Base-by-base conservation (phyloP, 2,329 filamentous ascomycete genomes). In the Tolypocladium tundrense region DNA sequence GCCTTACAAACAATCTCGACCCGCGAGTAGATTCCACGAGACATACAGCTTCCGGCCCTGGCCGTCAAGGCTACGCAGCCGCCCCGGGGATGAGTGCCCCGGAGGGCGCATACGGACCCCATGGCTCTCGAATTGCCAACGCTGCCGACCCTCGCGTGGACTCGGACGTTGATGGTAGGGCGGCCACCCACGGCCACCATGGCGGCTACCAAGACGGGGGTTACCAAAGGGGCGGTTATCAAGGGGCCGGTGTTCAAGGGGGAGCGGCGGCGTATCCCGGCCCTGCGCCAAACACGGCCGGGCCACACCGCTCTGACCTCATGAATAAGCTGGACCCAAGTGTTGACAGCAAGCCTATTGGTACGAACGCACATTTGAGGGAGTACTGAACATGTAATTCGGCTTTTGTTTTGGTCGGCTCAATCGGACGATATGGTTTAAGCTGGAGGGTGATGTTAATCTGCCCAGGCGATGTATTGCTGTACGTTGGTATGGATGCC, bases 1-100 rank as follows among this genome's bases (percentile, higher is more conserved):
- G 73, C 57, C 9, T 72, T 8, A 67, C 68, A 4, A 81, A 81
- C 69, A 77, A 76, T 56, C 45, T 68, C 3, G 78, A 81, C 61
- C 77, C 77, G 16, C 67, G 76, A 33, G 72, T 79, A 43, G 77
- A 81, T 61, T 76, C 74, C 10, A 8, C 3, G 6, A 8, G 8
- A 6, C 19, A 33, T 10, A 43, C 58, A 2, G 24, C 16, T 10
- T 21, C 51, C 40, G 19, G 35, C 24, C 4, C 53, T 54, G 13
- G 39, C 8, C n/a, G 33, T 37, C 27, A 35, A 1, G 48, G 45
- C 7, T 35, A 39, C 7, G 43, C 53, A 6, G 48, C 40, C 16
- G n/a, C 42, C 8, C 37, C 58, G 4, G 51, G 58, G 9, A 31
- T n/a, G 8, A n/a, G 55, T 4, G 48, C 55, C 2, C 60, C 58